Conservation (phyloP, 2,329 filamentous ascomycete species). For the Fusarium verticillioides region DNA sequence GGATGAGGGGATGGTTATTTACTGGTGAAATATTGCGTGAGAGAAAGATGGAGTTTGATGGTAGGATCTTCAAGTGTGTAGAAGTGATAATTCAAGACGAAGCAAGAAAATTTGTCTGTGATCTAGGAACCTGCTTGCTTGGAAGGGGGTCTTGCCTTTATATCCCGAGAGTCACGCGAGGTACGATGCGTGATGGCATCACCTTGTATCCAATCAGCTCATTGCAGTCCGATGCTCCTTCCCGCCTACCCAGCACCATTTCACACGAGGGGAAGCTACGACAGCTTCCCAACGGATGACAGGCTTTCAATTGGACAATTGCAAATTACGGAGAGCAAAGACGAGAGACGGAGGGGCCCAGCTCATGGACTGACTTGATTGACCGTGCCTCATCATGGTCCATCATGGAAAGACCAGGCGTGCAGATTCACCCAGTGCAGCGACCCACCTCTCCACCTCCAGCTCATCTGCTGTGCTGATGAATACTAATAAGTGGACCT, state of each 20-base stretch:
- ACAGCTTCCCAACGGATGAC: slow-evolving; percentile 16
- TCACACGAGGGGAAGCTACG: background rate
- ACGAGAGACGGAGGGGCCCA: slow-evolving; percentile 17
- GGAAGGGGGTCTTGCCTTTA: slow-evolving; percentile 39
- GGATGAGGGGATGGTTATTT: background rate
- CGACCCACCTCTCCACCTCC: slow-evolving; percentile 3
- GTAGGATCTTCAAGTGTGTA: background rate
- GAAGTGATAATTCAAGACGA: background rate
- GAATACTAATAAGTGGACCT: slow-evolving; percentile 25
- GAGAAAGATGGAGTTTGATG: background rate
- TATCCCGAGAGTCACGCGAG: slow-evolving; percentile 45
- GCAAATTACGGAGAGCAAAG: slow-evolving; percentile 9
- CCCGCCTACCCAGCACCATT: background rate
- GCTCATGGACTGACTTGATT: background rate
- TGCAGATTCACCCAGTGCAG: background rate
- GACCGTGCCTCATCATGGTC: slow-evolving; percentile 17
- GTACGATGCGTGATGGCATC: slow-evolving; percentile 41
- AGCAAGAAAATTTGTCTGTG: background rate
- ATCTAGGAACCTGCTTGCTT: slow-evolving; percentile 2
- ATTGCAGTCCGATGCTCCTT: slow-evolving; percentile 34
- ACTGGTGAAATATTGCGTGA: background rate
- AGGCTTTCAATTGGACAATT: slow-evolving; percentile 30
- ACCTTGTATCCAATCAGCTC: slow-evolving; percentile 45
- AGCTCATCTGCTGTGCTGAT: slow-evolving; percentile 4
- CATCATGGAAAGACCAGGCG: slow-evolving; percentile 15